phyloP scores from a whole-genome alignment of 2,329 filamentous ascomycete genomes.

The Arthrinium phaeospermum region DNA sequence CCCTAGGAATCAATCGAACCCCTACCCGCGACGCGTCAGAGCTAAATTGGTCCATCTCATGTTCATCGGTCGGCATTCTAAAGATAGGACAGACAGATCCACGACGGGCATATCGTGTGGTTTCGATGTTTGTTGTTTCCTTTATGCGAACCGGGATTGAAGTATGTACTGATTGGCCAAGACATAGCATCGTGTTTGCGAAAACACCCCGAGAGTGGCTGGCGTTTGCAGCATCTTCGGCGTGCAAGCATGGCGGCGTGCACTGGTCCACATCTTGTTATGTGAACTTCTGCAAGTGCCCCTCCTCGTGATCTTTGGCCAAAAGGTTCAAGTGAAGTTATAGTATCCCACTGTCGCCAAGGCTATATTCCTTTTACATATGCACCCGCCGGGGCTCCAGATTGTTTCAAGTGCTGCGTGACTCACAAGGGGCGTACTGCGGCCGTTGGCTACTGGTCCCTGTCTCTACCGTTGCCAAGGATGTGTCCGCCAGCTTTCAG shows the following conservation, averaged over 20 bases:
- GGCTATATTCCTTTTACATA: background rate
- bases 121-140: background rate
- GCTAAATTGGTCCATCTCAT: conserved; percentile 10
- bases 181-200: background rate
- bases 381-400: background rate
- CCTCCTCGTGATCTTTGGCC: background rate
- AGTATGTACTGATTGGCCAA: background rate
- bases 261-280: background rate
- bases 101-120: background rate
- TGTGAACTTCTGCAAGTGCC: background rate
- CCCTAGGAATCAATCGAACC: background rate
- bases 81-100: background rate
- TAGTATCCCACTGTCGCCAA: background rate
- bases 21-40: conserved; percentile 14
- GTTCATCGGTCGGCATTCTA: background rate
- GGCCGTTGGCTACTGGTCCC: background rate
- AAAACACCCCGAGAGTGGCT: background rate
- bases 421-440: background rate
- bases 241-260: background rate
- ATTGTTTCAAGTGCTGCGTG: background rate
- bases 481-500: background rate
- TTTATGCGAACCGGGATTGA: background rate
- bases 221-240: background rate
- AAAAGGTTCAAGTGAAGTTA: background rate
- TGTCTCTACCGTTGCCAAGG: background rate